Percentiles rank a stretch among this genome's conserved stretches.
These are phyloP conservation scores for Fusarium tjaetaba DNA, from an alignment of 2,329 filamentous ascomycete species.

Conservation along the genomic window DNA sequence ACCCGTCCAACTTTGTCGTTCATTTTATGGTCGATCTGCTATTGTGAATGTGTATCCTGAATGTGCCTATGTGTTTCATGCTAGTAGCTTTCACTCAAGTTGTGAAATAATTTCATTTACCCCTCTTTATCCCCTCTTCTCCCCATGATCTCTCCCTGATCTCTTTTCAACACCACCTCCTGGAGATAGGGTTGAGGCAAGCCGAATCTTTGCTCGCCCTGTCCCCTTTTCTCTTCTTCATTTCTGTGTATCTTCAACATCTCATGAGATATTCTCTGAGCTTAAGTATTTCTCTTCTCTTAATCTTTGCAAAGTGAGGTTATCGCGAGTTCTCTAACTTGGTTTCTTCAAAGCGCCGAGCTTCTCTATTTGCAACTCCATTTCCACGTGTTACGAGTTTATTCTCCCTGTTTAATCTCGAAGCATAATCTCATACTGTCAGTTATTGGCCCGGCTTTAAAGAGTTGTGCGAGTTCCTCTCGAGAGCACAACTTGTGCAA, in stretches of 20 bases:
- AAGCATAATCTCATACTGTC: background rate
- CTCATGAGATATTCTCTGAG: background rate
- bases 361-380: background rate
- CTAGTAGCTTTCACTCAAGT: too few relatives aligned
- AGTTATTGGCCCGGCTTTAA: background rate
- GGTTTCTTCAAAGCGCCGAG: background rate
- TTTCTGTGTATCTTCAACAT: too few relatives aligned
- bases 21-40: conserved; percentile 17
- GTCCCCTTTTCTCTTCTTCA: background rate
- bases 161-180: background rate
- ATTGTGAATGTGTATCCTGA: conserved; percentile 11
- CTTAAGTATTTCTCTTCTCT: too few relatives aligned
- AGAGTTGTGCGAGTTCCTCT: background rate
- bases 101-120: background rate
- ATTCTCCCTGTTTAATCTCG: background rate
- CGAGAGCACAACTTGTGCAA: background rate
- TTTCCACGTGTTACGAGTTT: background rate
- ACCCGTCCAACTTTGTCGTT: conserved; percentile 45
- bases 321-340: background rate
- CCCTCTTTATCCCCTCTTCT: background rate
- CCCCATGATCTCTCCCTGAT: background rate
- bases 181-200: background rate
- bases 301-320: background rate
- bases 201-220: too few relatives aligned
- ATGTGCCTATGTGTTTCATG: background rate